phyloP scores from a whole-genome alignment of 1,284 basidiomycete genomes.

The Hemileia vastatrix region DNA sequence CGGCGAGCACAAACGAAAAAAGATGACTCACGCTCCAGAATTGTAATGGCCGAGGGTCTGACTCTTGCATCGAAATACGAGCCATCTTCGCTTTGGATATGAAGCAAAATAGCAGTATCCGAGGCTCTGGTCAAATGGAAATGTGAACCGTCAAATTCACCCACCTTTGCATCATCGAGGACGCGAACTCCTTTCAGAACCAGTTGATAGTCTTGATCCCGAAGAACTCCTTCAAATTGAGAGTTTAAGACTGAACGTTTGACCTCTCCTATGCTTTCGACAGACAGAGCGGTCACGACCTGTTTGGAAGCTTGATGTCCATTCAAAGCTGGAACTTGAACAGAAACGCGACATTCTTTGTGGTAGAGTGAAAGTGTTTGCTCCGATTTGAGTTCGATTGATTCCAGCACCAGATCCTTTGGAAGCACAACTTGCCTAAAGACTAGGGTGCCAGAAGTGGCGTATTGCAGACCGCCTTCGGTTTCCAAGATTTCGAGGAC shows the following conservation, averaged over 20 bases:
- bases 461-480: background rate
- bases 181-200: background rate
- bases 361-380: too few species aligned
- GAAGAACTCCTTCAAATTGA: background rate
- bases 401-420: background rate
- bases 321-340: too few species aligned
- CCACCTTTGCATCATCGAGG: background rate
- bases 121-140: background rate
- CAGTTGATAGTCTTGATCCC: background rate
- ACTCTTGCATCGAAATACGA: background rate
- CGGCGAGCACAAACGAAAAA: too few species aligned
- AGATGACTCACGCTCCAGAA: background rate
- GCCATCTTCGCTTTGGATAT: background rate
- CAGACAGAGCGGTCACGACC: too few species aligned
- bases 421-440: background rate
- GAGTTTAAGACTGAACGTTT: background rate
- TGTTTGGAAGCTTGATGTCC: too few species aligned
- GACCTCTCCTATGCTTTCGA: too few species aligned
- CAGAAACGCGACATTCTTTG: too few species aligned
- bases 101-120: background rate
- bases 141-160: background rate
- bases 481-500: background rate
- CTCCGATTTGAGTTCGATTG: background rate
- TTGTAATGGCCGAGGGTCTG: background rate
- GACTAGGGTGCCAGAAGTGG: background rate